Evolutionary conservation across 805 yeast genomes (phyloP), one percentile per base, ranked within the genome.

Genomic region (Candida awuae): DNA sequence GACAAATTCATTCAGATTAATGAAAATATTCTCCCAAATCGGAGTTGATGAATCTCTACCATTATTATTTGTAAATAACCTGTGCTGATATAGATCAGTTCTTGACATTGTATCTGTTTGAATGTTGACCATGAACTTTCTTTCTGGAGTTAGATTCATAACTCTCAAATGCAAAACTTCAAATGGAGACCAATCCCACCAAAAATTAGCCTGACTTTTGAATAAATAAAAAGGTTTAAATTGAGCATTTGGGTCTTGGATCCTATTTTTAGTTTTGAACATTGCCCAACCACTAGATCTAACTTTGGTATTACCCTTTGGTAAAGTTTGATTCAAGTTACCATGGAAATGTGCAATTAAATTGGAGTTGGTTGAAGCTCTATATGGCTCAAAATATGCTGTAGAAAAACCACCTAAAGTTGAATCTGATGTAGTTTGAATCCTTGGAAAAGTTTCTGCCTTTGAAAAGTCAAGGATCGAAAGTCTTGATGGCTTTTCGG

Each of bases 321-420:
- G 92, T 26, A 82, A 69, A 47, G 80, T 84, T 43, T 80, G 69
- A 47, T 73, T 76, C 42, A 77, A 55, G 35, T 76, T 76, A 6
- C 95, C 95, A 54, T 75, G 76, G 61, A 84, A 80, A 43, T 73
- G 70, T 1, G 80, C 94, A 43, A 66, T 67, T 49, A 59, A 40
- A 47, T 65, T 48, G 52, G 73, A 44, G 49, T 61, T 45, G 44
- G 41, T 32, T 1, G 36, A 19, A 7, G 46, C 45, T 67, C 75
- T 35, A 74, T 62, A 49, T 64, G 65, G 35, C 66, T 90, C 32
- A 28, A 59, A 50, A 22, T 52, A 42, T 1, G 48, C 61, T 4
- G 84, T 75, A 30, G 88, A 79, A 58, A 65, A 84, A 0, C 95
- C 95, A 1, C 90, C 90, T 37, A 84, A 64, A 37, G 82, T 86